A percentile compares a stretch with the other conserved stretches of the same genome.
Conservation (phyloP, 140 eudicot genomes). For the Bidens hawaiensis region DNA sequence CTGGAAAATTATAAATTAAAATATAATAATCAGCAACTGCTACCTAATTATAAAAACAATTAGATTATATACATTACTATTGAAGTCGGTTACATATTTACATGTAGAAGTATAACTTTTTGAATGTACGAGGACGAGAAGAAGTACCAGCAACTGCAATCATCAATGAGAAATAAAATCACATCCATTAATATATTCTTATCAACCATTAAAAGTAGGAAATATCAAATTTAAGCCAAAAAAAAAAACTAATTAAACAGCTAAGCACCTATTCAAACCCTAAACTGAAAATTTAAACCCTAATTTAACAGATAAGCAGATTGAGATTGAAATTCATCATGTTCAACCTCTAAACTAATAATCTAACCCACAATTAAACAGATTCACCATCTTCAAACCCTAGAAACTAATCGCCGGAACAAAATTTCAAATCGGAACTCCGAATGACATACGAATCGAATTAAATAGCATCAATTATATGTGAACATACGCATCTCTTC, state of each 20-base stretch:
- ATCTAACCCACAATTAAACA: neutral
- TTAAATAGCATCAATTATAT: too few relatives aligned
- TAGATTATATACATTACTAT: neutral
- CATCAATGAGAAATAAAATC: neutral
- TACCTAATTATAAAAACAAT: neutral
- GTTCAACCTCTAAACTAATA: neutral
- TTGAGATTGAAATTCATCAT: too few relatives aligned
- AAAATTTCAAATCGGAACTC: too few relatives aligned
- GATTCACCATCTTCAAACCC: too few relatives aligned
- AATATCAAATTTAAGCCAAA: neutral
- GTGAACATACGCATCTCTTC: constrained; percentile 72
- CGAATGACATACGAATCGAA: too few relatives aligned
- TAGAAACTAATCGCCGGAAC: too few relatives aligned
- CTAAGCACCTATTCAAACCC: too few relatives aligned
- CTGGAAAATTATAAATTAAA: constrained; percentile 24
- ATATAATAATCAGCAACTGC: neutral
- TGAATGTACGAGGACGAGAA: constrained; percentile 82
- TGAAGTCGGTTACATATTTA: neutral
- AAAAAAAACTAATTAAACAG: too few relatives aligned
- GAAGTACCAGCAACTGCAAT: constrained; percentile 78
- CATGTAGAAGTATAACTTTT: constrained; percentile 32
- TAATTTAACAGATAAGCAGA: neutral
- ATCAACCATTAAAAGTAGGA: neutral
- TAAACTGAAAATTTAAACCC: neutral
- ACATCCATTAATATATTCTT: neutral